Evolutionary conservation across 2,329 filamentous ascomycete genomes (phyloP), one percentile per base, ranked within the genome.

Genomic region (Claviceps sp.): DNA sequence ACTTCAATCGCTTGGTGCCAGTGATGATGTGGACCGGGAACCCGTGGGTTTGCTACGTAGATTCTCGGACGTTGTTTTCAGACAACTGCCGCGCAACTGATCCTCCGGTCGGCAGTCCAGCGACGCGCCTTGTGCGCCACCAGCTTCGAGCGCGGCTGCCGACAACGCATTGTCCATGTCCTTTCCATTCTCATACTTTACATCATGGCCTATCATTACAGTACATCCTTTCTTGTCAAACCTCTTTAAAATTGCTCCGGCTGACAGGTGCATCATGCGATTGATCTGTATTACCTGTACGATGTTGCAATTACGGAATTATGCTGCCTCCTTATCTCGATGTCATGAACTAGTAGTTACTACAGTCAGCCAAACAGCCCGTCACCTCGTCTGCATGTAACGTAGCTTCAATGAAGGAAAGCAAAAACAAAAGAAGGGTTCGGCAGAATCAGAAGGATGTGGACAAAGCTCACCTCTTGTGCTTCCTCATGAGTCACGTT

Each of bases 401-500:
- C 19, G 13, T 47, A 11, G 43, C n/a, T 47, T 44, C 3, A 17
- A 39, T 40, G 13, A 30, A 13, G 3, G 30, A n/a, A 34, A 13
- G 24, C 30, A 10, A 44, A 26, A 16, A 26, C 2, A 16, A 16
- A 24, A 26, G 24, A 34, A 34, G 30, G 10, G 10, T 10, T 11
- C 30, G 30, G 10, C 10, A 34, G 30, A 34, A 34, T 11, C n/a
- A 17, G 7, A 30, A n/a, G 37, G 11, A 40, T 22, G 10, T 37
- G 13, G 8, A 39, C 10, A 38, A 37, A 42, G 50, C 68, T 62
- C 57, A 80, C 78, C 71, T 81, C 74, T 50, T 73, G 77, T n/a
- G 85, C 89, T 60, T 90, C 84, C 45, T 87, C 81, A 50, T 80
- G 76, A 0, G 76, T 79, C 4, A 90, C 80, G 34, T 79, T 72